phyloP scores from a whole-genome alignment of 1,139 yeast genomes.

The Geotrichum siamense region DNA sequence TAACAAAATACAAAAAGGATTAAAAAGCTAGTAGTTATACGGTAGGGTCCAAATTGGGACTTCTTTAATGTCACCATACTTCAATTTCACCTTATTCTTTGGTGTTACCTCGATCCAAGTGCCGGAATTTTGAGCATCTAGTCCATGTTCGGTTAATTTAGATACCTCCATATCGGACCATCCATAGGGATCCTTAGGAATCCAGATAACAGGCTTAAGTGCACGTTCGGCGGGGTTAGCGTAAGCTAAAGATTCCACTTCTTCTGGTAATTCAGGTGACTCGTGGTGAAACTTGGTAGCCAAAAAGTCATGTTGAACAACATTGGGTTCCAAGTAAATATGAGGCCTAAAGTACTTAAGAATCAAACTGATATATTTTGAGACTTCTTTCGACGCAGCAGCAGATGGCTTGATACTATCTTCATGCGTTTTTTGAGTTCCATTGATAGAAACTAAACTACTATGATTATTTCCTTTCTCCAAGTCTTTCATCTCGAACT shows the following conservation, averaged over 20 bases:
- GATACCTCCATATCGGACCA: slow-evolving; percentile 55
- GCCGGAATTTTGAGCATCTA: slow-evolving; percentile 58
- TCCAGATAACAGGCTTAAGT: slow-evolving; percentile 70
- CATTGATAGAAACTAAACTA: not conserved
- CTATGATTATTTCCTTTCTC: slow-evolving; percentile 5
- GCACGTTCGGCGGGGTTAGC: slow-evolving; percentile 66
- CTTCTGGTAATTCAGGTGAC: slow-evolving; percentile 29
- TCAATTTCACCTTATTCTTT: slow-evolving; percentile 23
- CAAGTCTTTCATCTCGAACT: slow-evolving; percentile 3
- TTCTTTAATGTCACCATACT: slow-evolving; percentile 21
- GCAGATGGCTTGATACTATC: not conserved
- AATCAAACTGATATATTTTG: slow-evolving; percentile 1
- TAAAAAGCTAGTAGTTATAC: slow-evolving; percentile 18
- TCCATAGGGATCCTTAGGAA: slow-evolving; percentile 81
- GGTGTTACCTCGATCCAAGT: slow-evolving; percentile 44
- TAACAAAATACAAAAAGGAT: not conserved
- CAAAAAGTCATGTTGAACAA: slow-evolving; percentile 29
- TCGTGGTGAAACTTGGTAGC: slow-evolving; percentile 42
- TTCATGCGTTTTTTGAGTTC: slow-evolving; percentile 1
- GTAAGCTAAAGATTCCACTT: slow-evolving; percentile 50
- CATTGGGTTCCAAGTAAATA: slow-evolving; percentile 39
- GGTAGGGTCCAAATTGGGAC: slow-evolving; percentile 28
- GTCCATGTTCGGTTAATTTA: slow-evolving; percentile 35
- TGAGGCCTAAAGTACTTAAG: slow-evolving; percentile 49
- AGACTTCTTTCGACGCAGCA: not conserved